Conservation (phyloP, 805 yeast genomes). For the Yarrowia keelungensis region DNA sequence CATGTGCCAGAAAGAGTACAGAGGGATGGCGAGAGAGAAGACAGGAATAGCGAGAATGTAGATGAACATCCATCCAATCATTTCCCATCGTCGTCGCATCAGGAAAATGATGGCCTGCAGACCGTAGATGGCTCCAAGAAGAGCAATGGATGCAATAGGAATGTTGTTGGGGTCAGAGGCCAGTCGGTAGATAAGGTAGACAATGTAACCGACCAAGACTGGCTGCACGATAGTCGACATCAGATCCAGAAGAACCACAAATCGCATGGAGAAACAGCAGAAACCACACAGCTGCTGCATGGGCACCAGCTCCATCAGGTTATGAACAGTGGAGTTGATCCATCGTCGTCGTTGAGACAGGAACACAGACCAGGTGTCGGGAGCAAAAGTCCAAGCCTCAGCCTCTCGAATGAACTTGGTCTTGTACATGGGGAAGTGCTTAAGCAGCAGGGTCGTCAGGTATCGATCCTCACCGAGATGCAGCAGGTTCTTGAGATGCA, state of each 20-base stretch:
- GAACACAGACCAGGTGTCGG: conserved; percentile 62
- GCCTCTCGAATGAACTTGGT: conserved; percentile 66
- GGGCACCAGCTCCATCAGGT: conserved; percentile 64
- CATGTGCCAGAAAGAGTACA: conserved; percentile 68
- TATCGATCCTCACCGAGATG: conserved; percentile 69
- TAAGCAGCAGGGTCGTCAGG: conserved; percentile 62
- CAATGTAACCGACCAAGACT: conserved; percentile 59
- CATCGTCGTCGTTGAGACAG: conserved; percentile 72
- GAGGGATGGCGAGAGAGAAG: conserved; percentile 64
- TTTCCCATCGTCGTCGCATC: conserved; percentile 55
- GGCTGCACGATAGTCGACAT: conserved; percentile 68
- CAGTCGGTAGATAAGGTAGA: conserved; percentile 61
- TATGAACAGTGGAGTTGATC: conserved; percentile 72
- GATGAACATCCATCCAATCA: conserved; percentile 63
- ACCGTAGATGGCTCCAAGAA: conserved; percentile 64
- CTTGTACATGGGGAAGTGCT: conserved; percentile 62
- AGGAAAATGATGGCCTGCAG: conserved; percentile 63
- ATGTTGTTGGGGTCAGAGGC: conserved; percentile 56
- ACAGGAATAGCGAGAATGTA: conserved; percentile 65
- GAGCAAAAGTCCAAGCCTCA: conserved; percentile 65
- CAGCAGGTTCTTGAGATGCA: conserved; percentile 65
- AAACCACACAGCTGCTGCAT: conserved; percentile 69
- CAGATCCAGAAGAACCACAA: conserved; percentile 63
- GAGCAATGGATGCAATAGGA: conserved; percentile 62
- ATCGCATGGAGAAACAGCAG: conserved; percentile 69